Percentiles rank a stretch among this genome's conserved stretches.
These are phyloP conservation scores for Trichoderma sp. DNA, from an alignment of 2,329 filamentous ascomycete species.

Conservation along the genomic window DNA sequence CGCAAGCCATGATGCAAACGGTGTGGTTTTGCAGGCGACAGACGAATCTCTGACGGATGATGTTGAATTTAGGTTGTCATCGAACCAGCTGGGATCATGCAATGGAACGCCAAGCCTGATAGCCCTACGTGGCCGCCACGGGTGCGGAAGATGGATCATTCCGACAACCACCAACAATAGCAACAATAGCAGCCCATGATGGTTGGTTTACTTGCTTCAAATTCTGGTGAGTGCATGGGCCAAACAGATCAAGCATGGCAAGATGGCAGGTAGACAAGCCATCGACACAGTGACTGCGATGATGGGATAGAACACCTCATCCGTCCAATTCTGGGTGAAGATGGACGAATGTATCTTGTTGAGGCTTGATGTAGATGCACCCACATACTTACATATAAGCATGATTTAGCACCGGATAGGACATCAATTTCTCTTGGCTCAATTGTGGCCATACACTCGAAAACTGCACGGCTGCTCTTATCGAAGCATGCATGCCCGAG, in stretches of 20 bases:
- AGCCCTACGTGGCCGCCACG: neutral
- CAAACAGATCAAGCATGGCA: neutral
- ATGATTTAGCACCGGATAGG: too few species aligned
- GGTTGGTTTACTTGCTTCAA: neutral
- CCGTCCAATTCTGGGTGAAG: too few species aligned
- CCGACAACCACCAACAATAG: neutral
- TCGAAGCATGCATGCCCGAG: too few species aligned
- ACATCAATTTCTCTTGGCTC: too few species aligned
- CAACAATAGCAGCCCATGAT: neutral
- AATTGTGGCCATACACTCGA: too few species aligned
- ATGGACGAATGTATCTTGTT: too few species aligned
- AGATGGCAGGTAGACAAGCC: too few species aligned
- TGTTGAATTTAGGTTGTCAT: neutral
- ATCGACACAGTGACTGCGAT: too few species aligned
- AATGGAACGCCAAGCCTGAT: constrained; percentile 7
- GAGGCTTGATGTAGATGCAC: too few species aligned
- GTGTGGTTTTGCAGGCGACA: neutral
- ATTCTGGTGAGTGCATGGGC: neutral
- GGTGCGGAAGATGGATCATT: neutral
- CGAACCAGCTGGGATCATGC: neutral
- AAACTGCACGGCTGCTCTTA: too few species aligned
- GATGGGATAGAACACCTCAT: neutral
- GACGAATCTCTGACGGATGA: neutral
- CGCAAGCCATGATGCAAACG: neutral
- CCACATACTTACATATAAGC: too few species aligned